Evolutionary conservation across 176 grass and related monocot species (phyloP).

Genomic region (Oryza glaberrima): DNA sequence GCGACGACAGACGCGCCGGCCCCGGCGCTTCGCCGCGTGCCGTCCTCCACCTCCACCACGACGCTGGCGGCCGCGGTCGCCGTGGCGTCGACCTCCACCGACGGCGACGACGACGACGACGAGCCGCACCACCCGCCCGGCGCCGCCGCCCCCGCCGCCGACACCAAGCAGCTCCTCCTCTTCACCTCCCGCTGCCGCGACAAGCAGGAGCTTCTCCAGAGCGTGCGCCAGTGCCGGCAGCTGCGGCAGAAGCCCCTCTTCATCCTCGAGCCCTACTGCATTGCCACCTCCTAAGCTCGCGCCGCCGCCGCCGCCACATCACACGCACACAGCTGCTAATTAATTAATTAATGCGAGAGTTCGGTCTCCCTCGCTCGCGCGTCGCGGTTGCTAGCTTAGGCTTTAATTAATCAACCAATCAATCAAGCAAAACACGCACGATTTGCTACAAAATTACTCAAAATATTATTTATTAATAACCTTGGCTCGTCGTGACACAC

Average conservation of each 20-base stretch:
- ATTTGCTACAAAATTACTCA: neutral
- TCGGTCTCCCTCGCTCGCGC: constrained; percentile 7
- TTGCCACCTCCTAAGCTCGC: constrained; percentile 64
- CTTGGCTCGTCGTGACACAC: constrained; percentile 20
- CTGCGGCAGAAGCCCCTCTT: constrained; percentile 74
- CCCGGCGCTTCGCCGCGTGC: constrained; percentile 49
- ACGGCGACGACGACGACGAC: constrained; percentile 19
- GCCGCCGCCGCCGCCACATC: neutral
- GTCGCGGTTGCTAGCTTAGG: constrained; percentile 20
- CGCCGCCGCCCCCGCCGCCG: neutral
- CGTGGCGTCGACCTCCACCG: constrained; percentile 43
- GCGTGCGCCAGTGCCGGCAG: constrained; percentile 83
- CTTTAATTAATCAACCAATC: constrained; percentile 25
- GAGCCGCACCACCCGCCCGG: neutral
- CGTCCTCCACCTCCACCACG: constrained; percentile 60
- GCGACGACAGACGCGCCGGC: neutral
- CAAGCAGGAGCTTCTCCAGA: constrained; percentile 78
- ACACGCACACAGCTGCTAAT: neutral
- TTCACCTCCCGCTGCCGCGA: constrained; percentile 67
- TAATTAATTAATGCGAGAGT: constrained; percentile 11
- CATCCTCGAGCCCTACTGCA: constrained; percentile 91
- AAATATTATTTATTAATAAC: constrained; percentile 43
- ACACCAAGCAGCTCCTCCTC: constrained; percentile 60
- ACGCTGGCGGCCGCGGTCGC: constrained; percentile 78
- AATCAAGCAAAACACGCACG: constrained; percentile 40